phyloP scores from a whole-genome alignment of 2,329 filamentous ascomycete species.

The Penicillium sp. region DNA sequence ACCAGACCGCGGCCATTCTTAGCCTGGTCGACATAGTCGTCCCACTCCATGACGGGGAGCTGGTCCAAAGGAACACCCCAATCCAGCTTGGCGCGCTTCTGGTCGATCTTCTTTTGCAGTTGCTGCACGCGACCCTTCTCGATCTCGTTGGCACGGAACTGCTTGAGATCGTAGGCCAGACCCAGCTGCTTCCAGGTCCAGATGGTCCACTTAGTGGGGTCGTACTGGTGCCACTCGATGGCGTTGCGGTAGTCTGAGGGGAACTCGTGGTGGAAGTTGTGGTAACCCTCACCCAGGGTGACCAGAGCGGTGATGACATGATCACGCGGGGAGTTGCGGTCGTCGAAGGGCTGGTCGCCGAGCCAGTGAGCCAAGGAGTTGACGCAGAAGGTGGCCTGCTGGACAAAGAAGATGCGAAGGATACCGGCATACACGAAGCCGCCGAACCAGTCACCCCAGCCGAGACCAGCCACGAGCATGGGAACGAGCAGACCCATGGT shows the following conservation, averaged over 20 bases:
- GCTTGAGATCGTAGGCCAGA: conserved; percentile 81
- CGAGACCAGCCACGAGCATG: conserved; percentile 69
- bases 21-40: conserved; percentile 74
- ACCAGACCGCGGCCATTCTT: conserved; percentile 75
- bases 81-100: conserved; percentile 76
- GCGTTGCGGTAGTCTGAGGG: conserved; percentile 91
- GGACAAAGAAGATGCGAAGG: conserved; percentile 82
- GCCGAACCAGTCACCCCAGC: conserved; percentile 77
- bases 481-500: conserved; percentile 76
- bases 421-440: conserved; percentile 84
- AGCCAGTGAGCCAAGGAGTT: conserved; percentile 90
- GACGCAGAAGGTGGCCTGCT: conserved; percentile 91
- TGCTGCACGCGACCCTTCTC: conserved; percentile 89
- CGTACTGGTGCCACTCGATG: conserved; percentile 87
- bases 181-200: conserved; percentile 80
- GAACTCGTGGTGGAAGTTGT: conserved; percentile 96
- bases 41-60: conserved; percentile 81
- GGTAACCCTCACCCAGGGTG: conserved; percentile 84
- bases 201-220: conserved; percentile 88
- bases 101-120: conserved; percentile 87
- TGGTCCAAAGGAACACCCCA: conserved; percentile 84
- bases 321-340: conserved; percentile 86
- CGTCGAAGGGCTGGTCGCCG: conserved; percentile 87
- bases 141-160: conserved; percentile 88
- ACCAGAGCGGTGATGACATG: conserved; percentile 82